Evolutionary conservation across 2,329 filamentous ascomycete genomes (phyloP), one percentile per base, ranked within the genome.

Genomic region (Aspergillus fischeri): DNA sequence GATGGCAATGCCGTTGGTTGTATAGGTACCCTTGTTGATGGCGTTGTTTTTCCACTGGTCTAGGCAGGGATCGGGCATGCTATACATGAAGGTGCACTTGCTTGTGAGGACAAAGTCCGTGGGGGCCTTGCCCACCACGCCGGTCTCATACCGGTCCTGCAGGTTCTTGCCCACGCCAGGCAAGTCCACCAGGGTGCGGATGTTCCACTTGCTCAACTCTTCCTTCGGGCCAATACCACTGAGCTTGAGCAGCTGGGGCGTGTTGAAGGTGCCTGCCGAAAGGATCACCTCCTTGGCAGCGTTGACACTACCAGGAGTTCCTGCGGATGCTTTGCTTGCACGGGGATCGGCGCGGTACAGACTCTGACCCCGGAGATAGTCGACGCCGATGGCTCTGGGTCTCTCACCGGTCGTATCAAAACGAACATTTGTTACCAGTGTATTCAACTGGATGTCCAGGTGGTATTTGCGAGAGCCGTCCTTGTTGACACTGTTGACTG

Each of bases 111-210:
- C 57, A 53, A 75, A 72, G 55, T 74, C 70, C 7, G 65, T 67
- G 4, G 68, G 62, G 7, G 73, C 66, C 51, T 78, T 73, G 49
- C 80, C 80, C 14, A 82, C 75, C 52, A 81, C 75, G 1, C 78
- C 76, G 29, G 85, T 77, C 58, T 84, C 83, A 25, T 85, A 85
- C 49, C 84, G 83, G 65, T 88, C 85, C 56, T 85, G 76, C 17
- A 88, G 77, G 70, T 88, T 85, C 57, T 80, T 79, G 7, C 85
- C 85, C 3, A 88, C 84, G 42, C 86, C 82, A 1, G 82, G 80
- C 0, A 83, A 81, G 55, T 86, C 76, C 3, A 81, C 76, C 9
- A 85, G 61, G 0, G 81, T 71, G 1, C 75, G 60, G 57, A 87
- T 86, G 17, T 75, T 72, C 63, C 81, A 78, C 51, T 75, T 74